A percentile compares a stretch with the other conserved stretches of the same genome.
Evolutionary conservation across 305 asterid species (phyloP).

Genomic region (Fraxinus greggii): DNA sequence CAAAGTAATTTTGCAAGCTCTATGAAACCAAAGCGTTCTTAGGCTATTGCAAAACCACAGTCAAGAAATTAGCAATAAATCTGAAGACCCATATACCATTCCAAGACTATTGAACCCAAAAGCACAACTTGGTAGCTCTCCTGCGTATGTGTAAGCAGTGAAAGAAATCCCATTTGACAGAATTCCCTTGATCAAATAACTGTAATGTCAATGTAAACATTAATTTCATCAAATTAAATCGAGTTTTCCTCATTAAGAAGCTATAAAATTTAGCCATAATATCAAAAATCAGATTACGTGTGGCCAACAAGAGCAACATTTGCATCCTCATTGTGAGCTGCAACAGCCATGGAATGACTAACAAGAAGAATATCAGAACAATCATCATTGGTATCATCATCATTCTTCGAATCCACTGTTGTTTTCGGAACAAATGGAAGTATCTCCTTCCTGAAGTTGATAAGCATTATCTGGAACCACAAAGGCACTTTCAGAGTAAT

Average conservation of each 20-base stretch:
- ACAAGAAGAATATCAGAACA: conserved; percentile 81
- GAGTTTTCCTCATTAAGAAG: neutral
- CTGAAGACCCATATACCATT: conserved; percentile 44
- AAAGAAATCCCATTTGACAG: conserved; percentile 47
- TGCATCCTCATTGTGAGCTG: conserved; percentile 91
- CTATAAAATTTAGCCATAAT: neutral
- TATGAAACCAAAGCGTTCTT: neutral
- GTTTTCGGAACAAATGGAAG: conserved; percentile 52
- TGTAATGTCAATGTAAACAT: conserved; percentile 28
- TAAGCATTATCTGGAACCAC: conserved; percentile 60
- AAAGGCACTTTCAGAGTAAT: neutral
- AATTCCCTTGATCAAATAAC: conserved; percentile 64
- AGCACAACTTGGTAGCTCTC: conserved; percentile 85
- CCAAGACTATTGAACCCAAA: conserved; percentile 67
- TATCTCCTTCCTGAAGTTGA: conserved; percentile 85
- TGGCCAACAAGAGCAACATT: conserved; percentile 81
- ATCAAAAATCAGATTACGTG: conserved; percentile 36
- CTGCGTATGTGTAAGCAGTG: conserved; percentile 79
- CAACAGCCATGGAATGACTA: conserved; percentile 64
- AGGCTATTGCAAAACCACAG: neutral
- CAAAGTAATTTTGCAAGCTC: neutral
- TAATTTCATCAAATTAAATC: neutral
- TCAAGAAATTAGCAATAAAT: neutral
- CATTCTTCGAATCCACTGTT: conserved; percentile 24
- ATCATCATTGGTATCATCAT: conserved; percentile 42